Evolutionary conservation across 331 rosid genomes (phyloP), one percentile per base, ranked within the genome.

Genomic region (Pyrus hybrid): DNA sequence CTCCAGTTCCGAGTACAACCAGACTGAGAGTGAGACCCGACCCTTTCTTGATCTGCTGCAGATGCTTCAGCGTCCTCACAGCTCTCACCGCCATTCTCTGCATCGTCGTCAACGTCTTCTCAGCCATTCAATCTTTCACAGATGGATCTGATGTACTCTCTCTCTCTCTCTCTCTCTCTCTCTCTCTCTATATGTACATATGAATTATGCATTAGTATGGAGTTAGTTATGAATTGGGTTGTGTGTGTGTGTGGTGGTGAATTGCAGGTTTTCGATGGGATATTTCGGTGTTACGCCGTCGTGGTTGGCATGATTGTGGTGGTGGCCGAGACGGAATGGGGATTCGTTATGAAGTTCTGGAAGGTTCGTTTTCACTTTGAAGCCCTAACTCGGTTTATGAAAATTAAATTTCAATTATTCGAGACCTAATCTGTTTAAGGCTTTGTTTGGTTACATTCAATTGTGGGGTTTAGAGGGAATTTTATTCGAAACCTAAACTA

Each of bases 211-310:
- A 41, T 41, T 41, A 10, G 41, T 76, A 23, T 17, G 63, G 23
- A 57, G 63, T 21, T 8, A n/a, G 4, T 7, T 63, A 5, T 29
- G 22, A 60, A 67, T 66, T 63, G 41, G 25, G 13, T 13, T 64
- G 25, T 73, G 22, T 81, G 61, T n/a, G n/a, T 1, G 11, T 73
- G 3, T 67, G 17, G 12, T 8, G 49, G 61, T 35, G 78, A 23
- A 57, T 83, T 76, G 79, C 79, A 93, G 94, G 47, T 93, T 80
- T 93, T 90, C 84, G 83, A 90, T 78, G 98, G 96, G 21, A 87
- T 93, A 71, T 93, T 93, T 68, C 96, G 98, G 68, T 91, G 98
- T 77, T 93, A 88, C 35, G 97, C 91, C 0, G 88, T 93, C 72
- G 13, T 83, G 71, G 64, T 93, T 33, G 88, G 88, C 25, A 45